These are phyloP conservation scores for Saccharomyces pastorianus DNA, from an alignment of 1,139 yeast species.

Conservation along the genomic window DNA sequence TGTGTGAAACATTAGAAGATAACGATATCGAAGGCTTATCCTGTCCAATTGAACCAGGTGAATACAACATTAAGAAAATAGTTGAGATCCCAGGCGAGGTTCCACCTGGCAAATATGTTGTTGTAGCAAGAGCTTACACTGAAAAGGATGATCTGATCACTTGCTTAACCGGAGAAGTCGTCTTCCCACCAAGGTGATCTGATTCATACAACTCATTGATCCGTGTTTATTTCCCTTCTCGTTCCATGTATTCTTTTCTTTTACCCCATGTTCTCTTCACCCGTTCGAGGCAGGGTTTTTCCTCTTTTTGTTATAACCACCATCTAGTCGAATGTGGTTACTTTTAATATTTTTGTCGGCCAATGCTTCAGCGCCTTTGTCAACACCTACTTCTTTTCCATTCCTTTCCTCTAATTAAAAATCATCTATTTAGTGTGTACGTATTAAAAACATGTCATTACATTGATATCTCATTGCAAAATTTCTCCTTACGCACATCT, in stretches of 20 bases:
- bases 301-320: not conserved
- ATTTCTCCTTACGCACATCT: not conserved
- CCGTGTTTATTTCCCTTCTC: not conserved
- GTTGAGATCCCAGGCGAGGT: slow-evolving; percentile 88
- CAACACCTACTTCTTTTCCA: not conserved
- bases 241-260: not conserved
- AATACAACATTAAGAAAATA: slow-evolving; percentile 52
- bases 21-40: slow-evolving; percentile 53
- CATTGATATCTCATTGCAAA: not conserved
- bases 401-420: not conserved
- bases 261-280: not conserved
- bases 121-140: slow-evolving; percentile 83
- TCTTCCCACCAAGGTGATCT: slow-evolving; percentile 37
- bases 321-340: not conserved
- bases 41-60: slow-evolving; percentile 74
- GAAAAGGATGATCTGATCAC: slow-evolving; percentile 72
- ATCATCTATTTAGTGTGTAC: not conserved
- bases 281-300: not conserved
- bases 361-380: not conserved
- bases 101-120: slow-evolving; percentile 88
- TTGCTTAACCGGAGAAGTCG: slow-evolving; percentile 75
- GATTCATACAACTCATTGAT: not conserved
- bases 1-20: slow-evolving; percentile 78
- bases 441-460: not conserved
- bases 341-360: not conserved